Conservation (phyloP, 169 alveolate genomes). For the Theileria equi region DNA sequence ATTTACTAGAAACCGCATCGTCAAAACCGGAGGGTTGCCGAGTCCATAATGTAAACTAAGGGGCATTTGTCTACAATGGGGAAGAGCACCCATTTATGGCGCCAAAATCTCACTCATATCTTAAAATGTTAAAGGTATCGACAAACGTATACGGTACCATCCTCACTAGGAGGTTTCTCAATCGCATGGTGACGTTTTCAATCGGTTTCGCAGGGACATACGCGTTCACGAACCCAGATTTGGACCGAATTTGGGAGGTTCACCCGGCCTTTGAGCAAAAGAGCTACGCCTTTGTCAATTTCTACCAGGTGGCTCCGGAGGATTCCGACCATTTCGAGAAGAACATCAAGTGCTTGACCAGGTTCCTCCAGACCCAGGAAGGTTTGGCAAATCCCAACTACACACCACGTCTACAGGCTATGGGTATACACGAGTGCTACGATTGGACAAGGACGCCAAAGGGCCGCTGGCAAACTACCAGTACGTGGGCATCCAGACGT, state of each 20-base stretch:
- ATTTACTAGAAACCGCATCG: too few relatives aligned
- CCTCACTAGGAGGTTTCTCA: constrained; percentile 47
- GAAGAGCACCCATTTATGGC: too few relatives aligned
- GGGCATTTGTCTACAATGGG: too few relatives aligned
- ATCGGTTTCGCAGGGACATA: constrained; percentile 63
- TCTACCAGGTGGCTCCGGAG: constrained; percentile 65
- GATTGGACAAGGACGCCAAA: constrained; percentile 23
- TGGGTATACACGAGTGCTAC: constrained; percentile 39
- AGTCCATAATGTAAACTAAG: too few relatives aligned
- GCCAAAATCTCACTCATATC: too few relatives aligned
- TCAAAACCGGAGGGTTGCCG: too few relatives aligned
- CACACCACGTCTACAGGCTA: constrained; percentile 30
- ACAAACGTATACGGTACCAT: constrained; percentile 32
- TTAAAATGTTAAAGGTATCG: constrained; percentile 23
- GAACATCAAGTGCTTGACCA: constrained; percentile 65
- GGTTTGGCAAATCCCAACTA: constrained; percentile 30
- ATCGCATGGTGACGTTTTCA: constrained; percentile 40
- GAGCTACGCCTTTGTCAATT: constrained; percentile 69
- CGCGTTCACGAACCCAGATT: constrained; percentile 72
- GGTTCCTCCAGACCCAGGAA: constrained; percentile 72
- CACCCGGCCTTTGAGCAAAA: constrained; percentile 69
- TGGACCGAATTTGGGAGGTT: constrained; percentile 71
- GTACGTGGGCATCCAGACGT: constrained; percentile 70
- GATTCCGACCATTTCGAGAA: constrained; percentile 61
- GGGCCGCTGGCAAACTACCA: constrained; percentile 41